Evolutionary conservation across 345 rosid species (phyloP).

Genomic region (Sisymbrium altissimum): DNA sequence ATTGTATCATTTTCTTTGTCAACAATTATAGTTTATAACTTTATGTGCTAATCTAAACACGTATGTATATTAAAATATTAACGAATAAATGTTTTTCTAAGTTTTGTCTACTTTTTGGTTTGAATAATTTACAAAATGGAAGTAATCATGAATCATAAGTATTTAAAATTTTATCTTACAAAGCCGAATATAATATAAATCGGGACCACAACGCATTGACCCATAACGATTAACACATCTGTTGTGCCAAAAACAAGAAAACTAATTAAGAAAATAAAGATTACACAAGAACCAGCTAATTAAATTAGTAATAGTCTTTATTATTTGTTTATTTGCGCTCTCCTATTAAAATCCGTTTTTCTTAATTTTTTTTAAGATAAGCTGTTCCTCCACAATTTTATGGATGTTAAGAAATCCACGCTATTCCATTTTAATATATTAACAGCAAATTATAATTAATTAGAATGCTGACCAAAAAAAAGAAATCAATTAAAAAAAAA

Average conservation of each 20-base stretch:
- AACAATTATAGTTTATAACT: background rate
- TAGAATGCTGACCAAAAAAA: too few relatives aligned
- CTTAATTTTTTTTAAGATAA: too few relatives aligned
- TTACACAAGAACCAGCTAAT: background rate
- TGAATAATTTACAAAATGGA: slow-evolving; percentile 10
- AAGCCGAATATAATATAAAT: background rate
- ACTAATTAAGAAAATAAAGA: background rate
- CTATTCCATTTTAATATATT: too few relatives aligned
- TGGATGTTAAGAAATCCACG: too few relatives aligned
- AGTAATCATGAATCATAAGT: slow-evolving; percentile 18
- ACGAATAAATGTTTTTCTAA: background rate
- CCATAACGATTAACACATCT: background rate
- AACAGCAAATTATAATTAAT: too few relatives aligned
- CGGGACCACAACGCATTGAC: slow-evolving; percentile 24
- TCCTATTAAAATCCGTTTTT: too few relatives aligned
- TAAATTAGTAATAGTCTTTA: too few relatives aligned
- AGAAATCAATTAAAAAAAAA: too few relatives aligned
- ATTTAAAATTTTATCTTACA: background rate
- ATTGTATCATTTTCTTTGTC: background rate
- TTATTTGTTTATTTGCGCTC: too few relatives aligned
- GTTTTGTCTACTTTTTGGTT: background rate
- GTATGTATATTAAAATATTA: background rate
- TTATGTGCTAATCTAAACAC: background rate
- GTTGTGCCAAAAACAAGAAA: background rate
- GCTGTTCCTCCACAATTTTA: too few relatives aligned